Conservation (phyloP, 768 basidiomycete species). For the Russula ochroleuca region DNA sequence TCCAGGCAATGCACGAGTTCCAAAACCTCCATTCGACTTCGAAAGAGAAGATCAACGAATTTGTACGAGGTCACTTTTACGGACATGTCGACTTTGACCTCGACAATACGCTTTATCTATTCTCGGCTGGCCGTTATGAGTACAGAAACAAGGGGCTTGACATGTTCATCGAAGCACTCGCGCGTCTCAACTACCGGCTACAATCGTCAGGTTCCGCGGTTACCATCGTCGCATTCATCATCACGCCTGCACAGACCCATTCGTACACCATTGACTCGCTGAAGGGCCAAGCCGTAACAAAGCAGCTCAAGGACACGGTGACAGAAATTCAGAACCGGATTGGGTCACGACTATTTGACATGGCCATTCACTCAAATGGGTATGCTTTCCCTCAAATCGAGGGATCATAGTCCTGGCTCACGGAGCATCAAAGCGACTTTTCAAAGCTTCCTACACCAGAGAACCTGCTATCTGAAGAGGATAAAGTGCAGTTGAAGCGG, state of each 20-base stretch:
- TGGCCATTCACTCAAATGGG: constrained; percentile 91
- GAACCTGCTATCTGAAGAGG: constrained; percentile 81
- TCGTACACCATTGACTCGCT: constrained; percentile 97
- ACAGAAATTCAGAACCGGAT: constrained; percentile 93
- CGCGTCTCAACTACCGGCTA: constrained; percentile 69
- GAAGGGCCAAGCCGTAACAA: constrained; percentile 95
- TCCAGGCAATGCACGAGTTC: constrained; percentile 99
- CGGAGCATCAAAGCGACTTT: constrained; percentile 49
- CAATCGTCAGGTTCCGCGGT: constrained; percentile 60
- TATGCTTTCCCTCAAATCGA: constrained; percentile 35
- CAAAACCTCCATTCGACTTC: constrained; percentile 89
- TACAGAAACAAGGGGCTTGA: constrained; percentile 99
- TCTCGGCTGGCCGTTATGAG: constrained; percentile 98
- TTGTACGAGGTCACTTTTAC: constrained; percentile 96
- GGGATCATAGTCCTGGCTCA: constrained; percentile 5
- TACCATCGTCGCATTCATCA: constrained; percentile 97
- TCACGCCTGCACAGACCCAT: constrained; percentile 95
- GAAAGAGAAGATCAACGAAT: constrained; percentile 99
- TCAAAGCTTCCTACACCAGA: constrained; percentile 70
- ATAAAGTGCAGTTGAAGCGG: constrained; percentile 91
- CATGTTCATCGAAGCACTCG: constrained; percentile 98
- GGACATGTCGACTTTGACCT: constrained; percentile 96
- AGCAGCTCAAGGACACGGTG: constrained; percentile 93
- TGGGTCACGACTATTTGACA: constrained; percentile 89
- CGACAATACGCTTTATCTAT: constrained; percentile 89